Base-by-base conservation (phyloP, 768 basidiomycete species). In the Royoungia palumana region DNA sequence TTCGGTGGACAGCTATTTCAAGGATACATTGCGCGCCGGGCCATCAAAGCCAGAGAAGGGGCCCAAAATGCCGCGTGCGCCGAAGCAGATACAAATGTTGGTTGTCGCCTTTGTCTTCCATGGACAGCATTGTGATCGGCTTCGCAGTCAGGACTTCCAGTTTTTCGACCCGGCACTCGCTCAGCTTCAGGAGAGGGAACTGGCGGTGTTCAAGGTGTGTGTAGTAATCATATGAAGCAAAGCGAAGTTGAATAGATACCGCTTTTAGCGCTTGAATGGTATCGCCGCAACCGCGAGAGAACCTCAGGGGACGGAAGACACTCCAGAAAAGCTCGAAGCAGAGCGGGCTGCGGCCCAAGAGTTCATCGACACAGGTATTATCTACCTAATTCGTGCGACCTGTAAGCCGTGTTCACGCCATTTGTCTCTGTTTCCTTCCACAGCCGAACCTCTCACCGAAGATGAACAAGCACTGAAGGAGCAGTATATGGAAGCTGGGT, bases 1-100 rank as follows among this genome's bases (percentile, higher is more conserved):
- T 68, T 94, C 91, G 0, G 89, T 97, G 30, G 94, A 97, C 61
- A 85, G 80, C 42, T 99, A 99, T 68, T 96, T 94, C 79, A 89
- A 94, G 68, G 92, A 94, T 62, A 85, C 88, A 0, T 75, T 97
- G 59, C 84, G 89, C 13, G 82, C 81, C 9, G 87, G 88, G 0
- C 81, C 87, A 1, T 82, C 83, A 17, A 92, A 93, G 67, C 71
- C 73, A 21, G 87, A 89, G 51, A 95, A 94, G 65, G 83, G 79
- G 11, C 85, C 89, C 3, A 93, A 92, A 61, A 65, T 90, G 19
- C 85, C 91, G 3, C 77, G 89, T 16, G 87, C 90, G 4, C 94
- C 93, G 5, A 94, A 94, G 64, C 92, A 94, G 68, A 79, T 93
- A 47, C 72, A 79, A 9, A 81, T 91, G 91, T 91, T 46, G 50